These are phyloP conservation scores for Alternaria novae-zelandiae DNA, from an alignment of 2,329 filamentous ascomycete genomes.

Conservation along the genomic window DNA sequence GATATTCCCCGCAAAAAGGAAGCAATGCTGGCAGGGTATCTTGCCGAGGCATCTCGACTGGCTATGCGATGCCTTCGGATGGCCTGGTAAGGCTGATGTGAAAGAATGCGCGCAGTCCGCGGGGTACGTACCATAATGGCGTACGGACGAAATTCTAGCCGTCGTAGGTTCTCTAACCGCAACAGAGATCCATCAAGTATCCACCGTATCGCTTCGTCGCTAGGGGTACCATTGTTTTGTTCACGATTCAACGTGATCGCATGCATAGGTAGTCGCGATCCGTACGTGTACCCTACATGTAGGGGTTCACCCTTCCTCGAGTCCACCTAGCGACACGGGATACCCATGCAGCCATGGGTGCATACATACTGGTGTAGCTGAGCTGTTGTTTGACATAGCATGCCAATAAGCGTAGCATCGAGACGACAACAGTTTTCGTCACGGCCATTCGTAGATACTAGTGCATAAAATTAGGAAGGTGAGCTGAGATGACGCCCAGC, in stretches of 20 bases:
- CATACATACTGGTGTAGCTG: not conserved
- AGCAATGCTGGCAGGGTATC: not conserved
- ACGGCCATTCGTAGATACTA: not conserved
- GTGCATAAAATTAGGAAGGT: not conserved
- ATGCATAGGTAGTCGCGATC: not conserved
- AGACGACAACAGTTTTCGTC: not conserved
- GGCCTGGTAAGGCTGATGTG: not conserved
- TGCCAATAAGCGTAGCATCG: not conserved
- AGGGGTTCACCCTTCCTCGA: not conserved
- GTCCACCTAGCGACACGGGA: not conserved
- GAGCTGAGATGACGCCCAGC: not conserved
- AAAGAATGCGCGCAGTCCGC: not conserved
- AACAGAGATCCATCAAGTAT: not conserved
- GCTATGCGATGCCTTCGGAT: not conserved
- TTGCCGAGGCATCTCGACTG: constrained; percentile 4
- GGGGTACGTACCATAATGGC: not conserved
- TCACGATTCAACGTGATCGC: not conserved
- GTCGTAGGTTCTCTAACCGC: not conserved
- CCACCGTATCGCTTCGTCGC: not conserved
- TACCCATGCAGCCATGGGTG: not conserved
- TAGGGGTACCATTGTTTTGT: not conserved
- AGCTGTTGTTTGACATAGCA: not conserved
- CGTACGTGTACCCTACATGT: not conserved
- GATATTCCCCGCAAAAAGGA: constrained; percentile 3
- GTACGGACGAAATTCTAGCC: not conserved